Percentiles rank a stretch among this genome's conserved stretches.
phyloP scores from a whole-genome alignment of 108 stramenopile species.

The Stephanodiscus minutulus region DNA sequence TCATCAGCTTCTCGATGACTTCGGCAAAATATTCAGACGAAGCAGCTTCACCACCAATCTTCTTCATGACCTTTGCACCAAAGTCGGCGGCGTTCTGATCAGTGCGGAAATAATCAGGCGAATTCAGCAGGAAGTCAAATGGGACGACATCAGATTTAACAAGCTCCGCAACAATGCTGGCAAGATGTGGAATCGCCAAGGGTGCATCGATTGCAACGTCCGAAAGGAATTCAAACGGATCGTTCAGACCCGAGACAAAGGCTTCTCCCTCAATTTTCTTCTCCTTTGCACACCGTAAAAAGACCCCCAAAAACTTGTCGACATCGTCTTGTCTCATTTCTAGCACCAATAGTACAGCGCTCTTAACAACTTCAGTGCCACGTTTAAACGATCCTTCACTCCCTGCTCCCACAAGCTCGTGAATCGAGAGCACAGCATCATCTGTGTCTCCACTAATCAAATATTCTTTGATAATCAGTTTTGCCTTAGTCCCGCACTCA shows the following conservation, averaged over 20 bases:
- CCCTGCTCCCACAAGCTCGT: conserved; percentile 67
- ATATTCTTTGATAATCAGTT: conserved; percentile 73
- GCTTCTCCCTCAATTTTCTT: conserved; percentile 49
- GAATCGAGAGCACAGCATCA: conserved; percentile 71
- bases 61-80: conserved; percentile 62
- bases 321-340: conserved; percentile 74
- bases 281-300: conserved; percentile 48
- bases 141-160: conserved; percentile 51
- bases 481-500: conserved; percentile 63
- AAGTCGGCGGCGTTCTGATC: conserved; percentile 71
- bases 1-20: conserved; percentile 70
- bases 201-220: conserved; percentile 88
- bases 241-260: conserved; percentile 59
- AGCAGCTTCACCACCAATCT: conserved; percentile 53
- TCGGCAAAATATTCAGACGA: conserved; percentile 42
- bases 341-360: conserved; percentile 63
- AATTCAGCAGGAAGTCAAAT: conserved; percentile 56
- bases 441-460: conserved; percentile 73
- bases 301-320: conserved; percentile 54
- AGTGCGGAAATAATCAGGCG: conserved; percentile 72
- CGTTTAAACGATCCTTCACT: conserved; percentile 61
- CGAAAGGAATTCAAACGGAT: conserved; percentile 76
- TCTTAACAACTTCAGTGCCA: conserved; percentile 70
- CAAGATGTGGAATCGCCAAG: conserved; percentile 61
- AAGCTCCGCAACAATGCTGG: conserved; percentile 60